A percentile compares a stretch with the other conserved stretches of the same genome.
phyloP scores from a whole-genome alignment of 345 rosid species.

The Bruguiera sexangula region DNA sequence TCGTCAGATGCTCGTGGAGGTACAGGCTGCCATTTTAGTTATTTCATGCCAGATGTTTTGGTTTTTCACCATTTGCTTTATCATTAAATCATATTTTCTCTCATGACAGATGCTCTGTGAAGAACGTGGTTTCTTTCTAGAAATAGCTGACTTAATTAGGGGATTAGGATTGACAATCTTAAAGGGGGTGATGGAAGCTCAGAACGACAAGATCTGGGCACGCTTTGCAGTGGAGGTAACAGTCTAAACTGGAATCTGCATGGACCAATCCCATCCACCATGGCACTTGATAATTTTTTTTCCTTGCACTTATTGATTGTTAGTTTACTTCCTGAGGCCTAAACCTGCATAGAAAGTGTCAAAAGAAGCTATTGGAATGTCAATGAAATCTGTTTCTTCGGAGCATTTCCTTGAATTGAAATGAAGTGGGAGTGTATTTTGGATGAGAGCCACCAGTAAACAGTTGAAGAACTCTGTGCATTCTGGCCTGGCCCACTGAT shows the following conservation, averaged over 20 bases:
- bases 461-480: too few species aligned
- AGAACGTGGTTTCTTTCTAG: slow-evolving; percentile 89
- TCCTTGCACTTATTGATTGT: too few species aligned
- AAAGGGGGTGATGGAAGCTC: slow-evolving; percentile 88
- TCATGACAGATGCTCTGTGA: slow-evolving; percentile 82
- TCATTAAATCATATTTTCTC: not conserved
- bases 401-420: too few species aligned
- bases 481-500: too few species aligned
- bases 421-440: too few species aligned
- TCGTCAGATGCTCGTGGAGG: slow-evolving; percentile 93
- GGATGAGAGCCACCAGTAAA: too few species aligned
- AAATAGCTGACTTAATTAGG: slow-evolving; percentile 84
- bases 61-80: not conserved
- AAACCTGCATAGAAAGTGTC: too few species aligned
- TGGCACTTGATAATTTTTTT: not conserved
- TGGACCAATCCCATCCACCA: not conserved
- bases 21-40: slow-evolving; percentile 19
- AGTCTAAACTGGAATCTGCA: slow-evolving; percentile 1
- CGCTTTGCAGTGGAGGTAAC: slow-evolving; percentile 87
- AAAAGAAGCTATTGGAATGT: too few species aligned
- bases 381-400: too few species aligned
- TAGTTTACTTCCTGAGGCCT: too few species aligned
- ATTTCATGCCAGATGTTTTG: not conserved
- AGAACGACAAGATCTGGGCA: slow-evolving; percentile 83
- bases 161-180: slow-evolving; percentile 92